These are phyloP conservation scores for Dictyostelium firmibasis DNA, from an alignment of 78 protist genomes.

Conservation along the genomic window DNA sequence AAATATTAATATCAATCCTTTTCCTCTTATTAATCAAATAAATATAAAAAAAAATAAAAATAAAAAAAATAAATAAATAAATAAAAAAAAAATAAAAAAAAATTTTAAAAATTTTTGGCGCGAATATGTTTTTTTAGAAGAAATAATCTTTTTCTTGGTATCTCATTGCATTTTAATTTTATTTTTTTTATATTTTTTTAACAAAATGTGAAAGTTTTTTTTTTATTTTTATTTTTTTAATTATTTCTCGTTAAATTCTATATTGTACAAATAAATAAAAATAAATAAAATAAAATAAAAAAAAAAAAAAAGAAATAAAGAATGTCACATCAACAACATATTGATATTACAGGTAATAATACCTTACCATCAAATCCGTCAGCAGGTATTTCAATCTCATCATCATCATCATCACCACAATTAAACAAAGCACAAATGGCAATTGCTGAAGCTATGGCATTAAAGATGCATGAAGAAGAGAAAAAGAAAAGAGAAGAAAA, in stretches of 20 bases:
- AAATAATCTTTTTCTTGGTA: background rate
- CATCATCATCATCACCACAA: background rate
- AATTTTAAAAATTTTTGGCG: background rate
- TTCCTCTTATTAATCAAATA: too few relatives aligned
- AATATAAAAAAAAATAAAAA: too few relatives aligned
- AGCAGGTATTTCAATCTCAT: background rate
- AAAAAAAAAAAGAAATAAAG: too few relatives aligned
- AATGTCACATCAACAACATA: background rate
- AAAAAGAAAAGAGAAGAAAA: conserved; percentile 65
- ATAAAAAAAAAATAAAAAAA: background rate
- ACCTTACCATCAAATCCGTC: background rate
- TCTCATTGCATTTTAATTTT: background rate
- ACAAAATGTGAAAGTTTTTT: too few relatives aligned
- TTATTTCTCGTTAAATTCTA: too few relatives aligned
- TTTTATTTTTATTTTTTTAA: too few relatives aligned
- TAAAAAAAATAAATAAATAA: background rate
- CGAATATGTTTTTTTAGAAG: background rate
- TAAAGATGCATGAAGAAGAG: conserved; percentile 59
- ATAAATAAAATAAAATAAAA: background rate
- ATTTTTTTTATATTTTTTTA: too few relatives aligned
- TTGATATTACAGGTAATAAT: background rate
- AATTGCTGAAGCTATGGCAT: conserved; percentile 58
- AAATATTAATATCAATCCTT: too few relatives aligned
- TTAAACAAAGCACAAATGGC: conserved; percentile 71
- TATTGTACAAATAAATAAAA: too few relatives aligned